Percentiles rank a stretch among this genome's conserved stretches.
phyloP scores from a whole-genome alignment of 495 filamentous ascomycete genomes.

The Cryomyces minteri region DNA sequence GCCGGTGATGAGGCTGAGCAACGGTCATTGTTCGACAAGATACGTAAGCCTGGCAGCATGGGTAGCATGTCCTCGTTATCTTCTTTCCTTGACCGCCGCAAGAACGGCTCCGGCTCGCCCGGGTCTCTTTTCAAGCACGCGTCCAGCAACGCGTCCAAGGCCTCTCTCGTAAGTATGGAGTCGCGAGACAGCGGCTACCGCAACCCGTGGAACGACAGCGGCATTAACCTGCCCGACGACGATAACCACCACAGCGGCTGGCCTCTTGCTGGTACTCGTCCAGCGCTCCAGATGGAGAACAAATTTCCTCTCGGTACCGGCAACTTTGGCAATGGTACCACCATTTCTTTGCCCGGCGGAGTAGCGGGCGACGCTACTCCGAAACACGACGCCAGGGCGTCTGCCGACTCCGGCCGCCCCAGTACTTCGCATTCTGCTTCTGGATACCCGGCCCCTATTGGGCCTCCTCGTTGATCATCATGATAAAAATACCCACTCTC shows the following conservation, averaged over 20 bases:
- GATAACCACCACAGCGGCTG: conserved; percentile 32
- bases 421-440: conserved; percentile 12
- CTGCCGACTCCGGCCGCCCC: conserved; percentile 1
- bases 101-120: conserved; percentile 75
- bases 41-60: conserved; percentile 83
- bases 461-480: conserved; percentile 11
- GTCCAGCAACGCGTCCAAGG: conserved; percentile 84
- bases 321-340: conserved; percentile 5
- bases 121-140: conserved; percentile 81
- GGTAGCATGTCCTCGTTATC: conserved; percentile 85
- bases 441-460: conserved; percentile 27
- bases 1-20: conserved; percentile 40
- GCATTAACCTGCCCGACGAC: conserved; percentile 80
- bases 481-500: neutral
- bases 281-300: conserved; percentile 23
- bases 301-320: conserved; percentile 48
- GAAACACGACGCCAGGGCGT: conserved; percentile 35
- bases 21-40: conserved; percentile 68
- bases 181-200: conserved; percentile 82
- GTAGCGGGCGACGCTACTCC: conserved; percentile 53
- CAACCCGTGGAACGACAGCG: conserved; percentile 94
- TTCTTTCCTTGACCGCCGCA: conserved; percentile 76
- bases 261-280: no score
- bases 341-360: neutral
- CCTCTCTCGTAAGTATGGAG: conserved; percentile 83